Percentiles rank a stretch among this genome's conserved stretches.
Conservation (phyloP, 345 rosid genomes). For the Balakata baccata region DNA sequence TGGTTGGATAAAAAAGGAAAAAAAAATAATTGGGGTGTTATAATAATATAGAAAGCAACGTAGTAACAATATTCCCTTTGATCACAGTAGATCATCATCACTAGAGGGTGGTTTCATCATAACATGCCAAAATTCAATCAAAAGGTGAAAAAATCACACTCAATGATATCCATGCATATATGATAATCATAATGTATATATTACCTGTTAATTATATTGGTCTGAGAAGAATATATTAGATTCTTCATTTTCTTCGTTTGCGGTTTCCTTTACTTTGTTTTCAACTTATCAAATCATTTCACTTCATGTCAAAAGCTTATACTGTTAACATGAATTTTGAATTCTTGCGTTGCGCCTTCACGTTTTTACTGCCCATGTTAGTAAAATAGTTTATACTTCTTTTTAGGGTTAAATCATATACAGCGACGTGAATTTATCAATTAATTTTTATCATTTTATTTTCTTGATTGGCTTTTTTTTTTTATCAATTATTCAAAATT, state of each 20-base stretch:
- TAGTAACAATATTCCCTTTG: not conserved
- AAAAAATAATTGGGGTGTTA: not conserved
- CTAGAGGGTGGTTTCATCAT: constrained; percentile 7
- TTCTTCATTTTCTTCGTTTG: not conserved
- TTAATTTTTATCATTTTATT: no score
- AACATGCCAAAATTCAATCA: not conserved
- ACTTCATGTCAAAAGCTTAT: not conserved
- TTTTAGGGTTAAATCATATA: no score
- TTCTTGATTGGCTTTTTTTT: no score
- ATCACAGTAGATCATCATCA: constrained; percentile 2
- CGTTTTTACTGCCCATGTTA: not conserved
- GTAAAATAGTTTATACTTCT: not conserved
- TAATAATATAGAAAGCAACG: constrained; percentile 7
- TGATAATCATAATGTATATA: not conserved
- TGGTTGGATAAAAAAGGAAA: no score
- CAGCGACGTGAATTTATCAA: no score
- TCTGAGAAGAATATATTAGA: not conserved
- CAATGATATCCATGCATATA: not conserved
- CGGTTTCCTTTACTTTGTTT: not conserved
- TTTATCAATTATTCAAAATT: no score
- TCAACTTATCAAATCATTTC: not conserved
- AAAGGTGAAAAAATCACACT: not conserved
- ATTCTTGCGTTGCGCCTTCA: no score
- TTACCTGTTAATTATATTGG: not conserved
- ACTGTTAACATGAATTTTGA: not conserved